Percentiles rank a stretch among this genome's conserved stretches.
Evolutionary conservation across 192 early-diverging fungal species (phyloP).

Genomic region (Coemansia sp.): DNA sequence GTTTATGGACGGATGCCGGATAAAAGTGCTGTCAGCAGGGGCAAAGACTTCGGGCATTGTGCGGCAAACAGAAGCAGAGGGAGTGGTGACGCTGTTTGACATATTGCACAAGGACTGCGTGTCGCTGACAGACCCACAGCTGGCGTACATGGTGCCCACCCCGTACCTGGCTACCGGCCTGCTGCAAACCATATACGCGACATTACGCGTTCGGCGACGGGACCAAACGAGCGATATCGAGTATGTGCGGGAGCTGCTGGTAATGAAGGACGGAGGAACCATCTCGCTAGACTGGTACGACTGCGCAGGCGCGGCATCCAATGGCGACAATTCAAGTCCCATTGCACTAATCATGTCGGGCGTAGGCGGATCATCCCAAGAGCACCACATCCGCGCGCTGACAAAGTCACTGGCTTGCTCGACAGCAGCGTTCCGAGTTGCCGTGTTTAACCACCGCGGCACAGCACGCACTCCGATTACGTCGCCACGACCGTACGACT

Average conservation of each 20-base stretch:
- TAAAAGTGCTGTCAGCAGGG: conserved; percentile 29
- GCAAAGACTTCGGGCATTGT: conserved; percentile 38
- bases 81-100: conserved; percentile 33
- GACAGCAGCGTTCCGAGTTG: conserved; percentile 58
- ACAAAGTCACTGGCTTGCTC: conserved; percentile 60
- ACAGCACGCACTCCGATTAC: conserved; percentile 76
- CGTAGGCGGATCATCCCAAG: conserved; percentile 90
- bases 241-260: conserved; percentile 53
- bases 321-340: conserved; percentile 47
- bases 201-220: conserved; percentile 46
- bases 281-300: conserved; percentile 82
- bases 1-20: conserved; percentile 38
- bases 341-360: conserved; percentile 80
- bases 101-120: conserved; percentile 53
- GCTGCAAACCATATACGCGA: conserved; percentile 64
- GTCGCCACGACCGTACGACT: conserved; percentile 74
- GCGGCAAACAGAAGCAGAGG: conserved; percentile 28
- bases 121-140: conserved; percentile 56
- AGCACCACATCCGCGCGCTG: conserved; percentile 78
- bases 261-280: conserved; percentile 79
- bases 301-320: conserved; percentile 25
- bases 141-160: conserved; percentile 68
- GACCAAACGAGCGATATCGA: conserved; percentile 17
- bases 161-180: conserved; percentile 74
- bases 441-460: conserved; percentile 88